phyloP scores from a whole-genome alignment of 257 asterid species.

The Capsicum pubescens region DNA sequence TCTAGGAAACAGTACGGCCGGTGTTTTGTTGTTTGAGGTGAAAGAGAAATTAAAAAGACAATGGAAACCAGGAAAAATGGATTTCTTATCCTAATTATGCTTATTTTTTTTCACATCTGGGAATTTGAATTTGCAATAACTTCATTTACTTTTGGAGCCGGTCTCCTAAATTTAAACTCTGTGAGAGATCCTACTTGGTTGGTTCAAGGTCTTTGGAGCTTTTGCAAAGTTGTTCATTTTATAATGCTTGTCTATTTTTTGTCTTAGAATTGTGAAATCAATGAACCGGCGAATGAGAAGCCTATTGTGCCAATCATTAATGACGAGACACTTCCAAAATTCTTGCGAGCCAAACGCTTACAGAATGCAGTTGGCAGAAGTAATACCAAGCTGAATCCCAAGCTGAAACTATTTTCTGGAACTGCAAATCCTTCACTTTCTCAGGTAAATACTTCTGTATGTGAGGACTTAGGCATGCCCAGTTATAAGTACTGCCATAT shows the following conservation, averaged over 20 bases:
- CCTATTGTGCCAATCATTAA: conserved; percentile 74
- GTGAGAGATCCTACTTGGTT: background rate
- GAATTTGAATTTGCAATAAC: background rate
- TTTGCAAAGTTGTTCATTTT: conserved; percentile 2
- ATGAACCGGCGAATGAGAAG: conserved; percentile 67
- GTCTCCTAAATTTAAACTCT: background rate
- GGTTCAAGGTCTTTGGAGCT: conserved; percentile 16
- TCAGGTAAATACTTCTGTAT: conserved; percentile 54
- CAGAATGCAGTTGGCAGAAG: conserved; percentile 49
- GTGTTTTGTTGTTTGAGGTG: background rate
- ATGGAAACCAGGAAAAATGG: background rate
- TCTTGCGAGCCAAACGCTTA: conserved; percentile 61
- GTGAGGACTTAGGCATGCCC: conserved; percentile 15
- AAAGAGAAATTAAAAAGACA: background rate
- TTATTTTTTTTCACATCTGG: background rate
- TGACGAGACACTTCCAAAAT: conserved; percentile 60
- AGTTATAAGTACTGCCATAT: background rate
- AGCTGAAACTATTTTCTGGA: conserved; percentile 79
- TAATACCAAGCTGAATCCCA: conserved; percentile 56
- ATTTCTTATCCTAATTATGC: conserved; percentile 7
- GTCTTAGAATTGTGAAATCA: conserved; percentile 67
- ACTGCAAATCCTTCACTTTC: conserved; percentile 70
- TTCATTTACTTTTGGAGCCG: background rate
- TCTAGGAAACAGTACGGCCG: background rate
- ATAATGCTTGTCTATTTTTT: conserved; percentile 25